A percentile compares a stretch with the other conserved stretches of the same genome.
Evolutionary conservation across 306 rosid genomes (phyloP).

Genomic region (Vigna radiata): DNA sequence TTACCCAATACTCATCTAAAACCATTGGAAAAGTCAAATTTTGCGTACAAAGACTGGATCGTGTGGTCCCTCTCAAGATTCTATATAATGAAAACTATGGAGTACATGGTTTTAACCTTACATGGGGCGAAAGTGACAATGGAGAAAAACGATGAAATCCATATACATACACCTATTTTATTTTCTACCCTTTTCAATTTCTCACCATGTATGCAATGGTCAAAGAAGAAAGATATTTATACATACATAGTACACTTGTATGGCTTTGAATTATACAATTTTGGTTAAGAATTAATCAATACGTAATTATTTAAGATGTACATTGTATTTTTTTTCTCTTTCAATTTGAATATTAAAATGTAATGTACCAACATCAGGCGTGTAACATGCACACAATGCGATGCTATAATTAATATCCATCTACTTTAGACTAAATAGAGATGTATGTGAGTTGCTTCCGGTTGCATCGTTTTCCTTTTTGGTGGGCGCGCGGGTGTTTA

Average conservation of each 20-base stretch:
- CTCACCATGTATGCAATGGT: background rate
- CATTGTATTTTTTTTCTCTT: no score
- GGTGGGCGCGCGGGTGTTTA: no score
- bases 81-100: background rate
- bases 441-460: no score
- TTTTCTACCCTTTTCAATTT: background rate
- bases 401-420: no score
- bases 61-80: slow-evolving; percentile 26
- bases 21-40: slow-evolving; percentile 38
- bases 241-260: background rate
- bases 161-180: background rate
- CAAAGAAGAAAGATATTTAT: background rate
- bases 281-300: no score
- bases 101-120: slow-evolving; percentile 10
- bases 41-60: slow-evolving; percentile 20
- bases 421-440: no score
- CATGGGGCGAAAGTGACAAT: slow-evolving; percentile 4
- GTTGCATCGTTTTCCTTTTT: no score
- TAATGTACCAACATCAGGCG: no score
- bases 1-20: background rate
- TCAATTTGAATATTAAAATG: no score
- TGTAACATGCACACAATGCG: no score
- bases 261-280: no score
- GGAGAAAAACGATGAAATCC: background rate
- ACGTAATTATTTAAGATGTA: no score